A percentile compares a stretch with the other conserved stretches of the same genome.
Conservation (phyloP, 108 stramenopile genomes). For the Nannochloropsis salina region DNA sequence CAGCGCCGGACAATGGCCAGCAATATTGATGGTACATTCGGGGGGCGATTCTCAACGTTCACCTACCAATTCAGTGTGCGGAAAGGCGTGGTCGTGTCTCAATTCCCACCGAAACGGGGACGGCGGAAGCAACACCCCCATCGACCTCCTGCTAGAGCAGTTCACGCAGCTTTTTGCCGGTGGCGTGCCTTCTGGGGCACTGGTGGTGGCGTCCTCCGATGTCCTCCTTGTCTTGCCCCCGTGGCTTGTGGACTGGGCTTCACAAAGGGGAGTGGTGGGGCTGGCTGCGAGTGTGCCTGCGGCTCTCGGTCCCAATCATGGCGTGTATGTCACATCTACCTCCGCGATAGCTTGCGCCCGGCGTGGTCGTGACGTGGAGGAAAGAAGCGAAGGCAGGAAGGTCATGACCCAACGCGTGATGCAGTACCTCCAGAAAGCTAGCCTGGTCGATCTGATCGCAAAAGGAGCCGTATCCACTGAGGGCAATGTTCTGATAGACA, state of each 20-base stretch:
- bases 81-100: conserved; percentile 48
- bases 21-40: conserved; percentile 21
- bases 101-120: conserved; percentile 32
- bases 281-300: conserved; percentile 39
- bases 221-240: conserved; percentile 46
- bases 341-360: neutral
- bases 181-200: conserved; percentile 30
- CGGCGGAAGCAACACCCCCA: conserved; percentile 42
- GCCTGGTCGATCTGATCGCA: neutral
- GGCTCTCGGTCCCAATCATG: conserved; percentile 35
- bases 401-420: neutral
- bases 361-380: neutral
- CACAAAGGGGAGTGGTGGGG: conserved; percentile 27
- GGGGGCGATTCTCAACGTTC: conserved; percentile 50
- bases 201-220: conserved; percentile 48
- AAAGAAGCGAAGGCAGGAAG: neutral
- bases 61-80: conserved; percentile 47
- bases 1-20: neutral
- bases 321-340: conserved; percentile 23
- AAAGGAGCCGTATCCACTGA: neutral
- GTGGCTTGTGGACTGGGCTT: neutral
- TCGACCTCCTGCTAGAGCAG: conserved; percentile 46
- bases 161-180: conserved; percentile 34
- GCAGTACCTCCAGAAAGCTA: neutral
- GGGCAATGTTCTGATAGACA: conserved; percentile 42